These are phyloP conservation scores for Oryza brachyantha DNA, from an alignment of 176 grass and related monocot genomes.

Conservation along the genomic window DNA sequence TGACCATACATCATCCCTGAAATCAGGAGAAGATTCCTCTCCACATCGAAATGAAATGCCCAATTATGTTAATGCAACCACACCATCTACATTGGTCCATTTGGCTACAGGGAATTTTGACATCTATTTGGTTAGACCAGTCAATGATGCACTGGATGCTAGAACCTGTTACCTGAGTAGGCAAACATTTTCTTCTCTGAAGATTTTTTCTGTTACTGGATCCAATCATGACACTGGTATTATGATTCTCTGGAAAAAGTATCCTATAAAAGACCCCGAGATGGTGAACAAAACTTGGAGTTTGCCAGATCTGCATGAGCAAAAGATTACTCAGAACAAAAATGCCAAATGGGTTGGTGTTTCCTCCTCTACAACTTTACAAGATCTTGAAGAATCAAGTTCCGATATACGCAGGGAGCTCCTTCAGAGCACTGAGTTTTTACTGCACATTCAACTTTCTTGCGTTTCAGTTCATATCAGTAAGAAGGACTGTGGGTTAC, in stretches of 20 bases:
- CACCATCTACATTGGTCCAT: conserved; percentile 62
- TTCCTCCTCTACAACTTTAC: conserved; percentile 60
- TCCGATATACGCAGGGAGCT: conserved; percentile 57
- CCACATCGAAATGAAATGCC: conserved; percentile 37
- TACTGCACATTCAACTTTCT: conserved; percentile 74
- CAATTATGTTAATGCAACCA: conserved; percentile 34
- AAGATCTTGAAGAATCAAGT: conserved; percentile 63
- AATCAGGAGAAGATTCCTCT: conserved; percentile 34
- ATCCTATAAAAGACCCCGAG: conserved; percentile 46
- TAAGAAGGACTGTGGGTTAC: conserved; percentile 62
- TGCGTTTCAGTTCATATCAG: conserved; percentile 54
- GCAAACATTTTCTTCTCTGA: conserved; percentile 57
- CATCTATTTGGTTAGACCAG: conserved; percentile 71
- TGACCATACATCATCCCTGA: conserved; percentile 57
- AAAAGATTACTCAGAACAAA: conserved; percentile 47
- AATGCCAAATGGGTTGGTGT: conserved; percentile 61
- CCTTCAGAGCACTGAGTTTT: conserved; percentile 69
- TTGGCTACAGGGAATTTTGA: conserved; percentile 60
- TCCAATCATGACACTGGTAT: conserved; percentile 49
- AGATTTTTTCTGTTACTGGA: conserved; percentile 70
- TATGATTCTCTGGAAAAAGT: conserved; percentile 58
- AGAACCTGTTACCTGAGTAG: conserved; percentile 34
- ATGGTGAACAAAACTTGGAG: conserved; percentile 70
- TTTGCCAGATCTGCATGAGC: conserved; percentile 66
- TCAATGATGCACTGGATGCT: conserved; percentile 25